Percentiles rank a stretch among this genome's conserved stretches.
Conservation (phyloP, 345 rosid genomes). For the Eucalyptus cloeziana region DNA sequence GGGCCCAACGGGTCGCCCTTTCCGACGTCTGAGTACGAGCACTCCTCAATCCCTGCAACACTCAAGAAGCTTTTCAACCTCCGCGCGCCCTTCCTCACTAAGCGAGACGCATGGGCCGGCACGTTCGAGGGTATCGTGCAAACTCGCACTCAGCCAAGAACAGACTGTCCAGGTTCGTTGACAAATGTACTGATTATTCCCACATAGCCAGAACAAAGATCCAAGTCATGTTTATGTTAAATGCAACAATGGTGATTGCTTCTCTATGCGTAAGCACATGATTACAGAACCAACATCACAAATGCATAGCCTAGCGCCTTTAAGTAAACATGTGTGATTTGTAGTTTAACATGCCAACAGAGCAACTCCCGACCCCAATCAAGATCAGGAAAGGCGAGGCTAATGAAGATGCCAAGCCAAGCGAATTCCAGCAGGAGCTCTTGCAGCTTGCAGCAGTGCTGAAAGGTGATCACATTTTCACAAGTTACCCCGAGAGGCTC, state of each 20-base stretch:
- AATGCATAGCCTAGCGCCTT: not conserved
- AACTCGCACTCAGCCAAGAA: constrained; percentile 46
- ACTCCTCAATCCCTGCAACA: constrained; percentile 88
- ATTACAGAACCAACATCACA: not conserved
- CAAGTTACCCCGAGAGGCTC: constrained; percentile 29
- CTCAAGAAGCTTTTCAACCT: constrained; percentile 75
- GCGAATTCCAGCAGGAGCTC: constrained; percentile 78
- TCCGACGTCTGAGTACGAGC: constrained; percentile 79
- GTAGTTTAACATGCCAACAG: not conserved
- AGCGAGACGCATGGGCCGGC: constrained; percentile 86
- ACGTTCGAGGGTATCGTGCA: constrained; percentile 63
- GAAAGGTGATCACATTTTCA: constrained; percentile 48
- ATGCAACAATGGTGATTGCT: not conserved
- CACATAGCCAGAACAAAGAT: not conserved
- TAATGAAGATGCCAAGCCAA: constrained; percentile 50
- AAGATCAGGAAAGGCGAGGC: constrained; percentile 51
- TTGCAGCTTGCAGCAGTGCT: constrained; percentile 74
- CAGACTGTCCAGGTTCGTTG: constrained; percentile 64
- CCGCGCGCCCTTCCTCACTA: constrained; percentile 54
- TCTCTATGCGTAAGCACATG: not conserved
- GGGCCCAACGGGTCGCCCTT: constrained; percentile 69
- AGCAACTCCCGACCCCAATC: constrained; percentile 41
- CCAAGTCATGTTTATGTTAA: not conserved
- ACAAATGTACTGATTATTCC: not conserved
- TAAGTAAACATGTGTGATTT: not conserved